Base-by-base conservation (phyloP, 441 rosid species). In the Gossypium davidsonii region DNA sequence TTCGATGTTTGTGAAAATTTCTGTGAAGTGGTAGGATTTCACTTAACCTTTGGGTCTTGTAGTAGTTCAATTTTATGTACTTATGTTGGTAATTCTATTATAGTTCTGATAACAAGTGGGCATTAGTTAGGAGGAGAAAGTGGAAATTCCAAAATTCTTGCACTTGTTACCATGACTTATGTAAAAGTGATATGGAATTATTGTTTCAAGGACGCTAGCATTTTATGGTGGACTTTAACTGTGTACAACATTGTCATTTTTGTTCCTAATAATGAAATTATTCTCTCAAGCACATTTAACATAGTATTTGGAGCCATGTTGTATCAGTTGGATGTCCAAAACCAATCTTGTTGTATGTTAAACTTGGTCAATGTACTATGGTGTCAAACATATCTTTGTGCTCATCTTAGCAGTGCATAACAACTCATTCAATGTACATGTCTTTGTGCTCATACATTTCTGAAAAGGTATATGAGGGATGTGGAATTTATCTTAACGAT, bases 1-100 rank as follows among this genome's bases (percentile, higher is more conserved):
- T 46, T 10, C 31, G 44, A 25, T 89, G 88, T 81, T 83, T 81
- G 96, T 82, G 39, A 69, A 79, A 83, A 79, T 79, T 84, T 71
- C 60, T 81, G 48, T 78, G 82, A 66, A 73, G 55, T 68, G 8
- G 17, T 55, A 8, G 14, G 62, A 12, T 17, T 57, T 62, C 7
- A 34, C 15, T 37, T 37, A 25, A 49, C 17, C 7, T 37, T 59
- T 51, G 6, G 8, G 6, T 49, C 58, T 17, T 9, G 15, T 70
- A 9, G 14, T 21, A 18, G 44, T 60, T 9, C 21, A 64, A 11
- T 76, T 25, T 15, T 20, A 10, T 52, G 20, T 67, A 18, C n/a
- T 25, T 37, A 20, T 14, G 9, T n/a, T 65, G 15, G 1, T 59
- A 11, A 31, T 17, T 28, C 1, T 17, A 52, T 3, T 68, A 37